Conservation (phyloP, 805 yeast genomes). For the Alloascoidea africana region DNA sequence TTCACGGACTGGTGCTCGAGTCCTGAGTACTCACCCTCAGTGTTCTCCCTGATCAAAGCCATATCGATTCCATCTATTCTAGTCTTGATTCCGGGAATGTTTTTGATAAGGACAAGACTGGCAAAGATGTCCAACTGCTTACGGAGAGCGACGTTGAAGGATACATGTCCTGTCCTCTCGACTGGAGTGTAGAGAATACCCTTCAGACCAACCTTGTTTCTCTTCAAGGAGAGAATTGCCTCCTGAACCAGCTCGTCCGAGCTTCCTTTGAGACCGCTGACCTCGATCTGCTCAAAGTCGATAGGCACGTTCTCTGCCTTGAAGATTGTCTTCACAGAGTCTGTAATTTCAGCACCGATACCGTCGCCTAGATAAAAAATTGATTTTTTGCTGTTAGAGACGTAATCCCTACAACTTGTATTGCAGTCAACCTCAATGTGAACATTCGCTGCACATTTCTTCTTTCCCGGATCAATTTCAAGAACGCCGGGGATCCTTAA, state of each 20-base stretch:
- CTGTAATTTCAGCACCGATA: constrained; percentile 91
- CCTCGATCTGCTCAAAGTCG: constrained; percentile 65
- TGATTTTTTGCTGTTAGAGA: too few relatives aligned
- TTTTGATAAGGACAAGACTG: constrained; percentile 84
- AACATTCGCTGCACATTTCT: too few relatives aligned
- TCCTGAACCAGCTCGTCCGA: constrained; percentile 36
- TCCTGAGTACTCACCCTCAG: constrained; percentile 99
- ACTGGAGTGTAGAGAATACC: constrained; percentile 91
- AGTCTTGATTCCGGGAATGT: constrained; percentile 86
- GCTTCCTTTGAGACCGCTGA: constrained; percentile 48
- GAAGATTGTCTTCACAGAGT: constrained; percentile 84
- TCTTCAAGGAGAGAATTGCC: constrained; percentile 81
- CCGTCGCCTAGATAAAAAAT: constrained; percentile 84
- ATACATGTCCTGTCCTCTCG: constrained; percentile 61
- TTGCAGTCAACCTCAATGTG: too few relatives aligned
- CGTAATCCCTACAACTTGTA: too few relatives aligned
- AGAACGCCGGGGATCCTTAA: too few relatives aligned
- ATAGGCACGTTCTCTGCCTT: constrained; percentile 79
- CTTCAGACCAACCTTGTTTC: constrained; percentile 94
- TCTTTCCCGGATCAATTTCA: too few relatives aligned
- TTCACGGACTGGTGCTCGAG: constrained; percentile 95
- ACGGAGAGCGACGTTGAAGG: constrained; percentile 91
- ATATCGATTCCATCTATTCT: constrained; percentile 81
- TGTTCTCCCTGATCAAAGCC: constrained; percentile 95
- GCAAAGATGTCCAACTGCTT: constrained; percentile 94